Base-by-base conservation (phyloP, 2,329 filamentous ascomycete species). In the Phaeosphaeria sp. region DNA sequence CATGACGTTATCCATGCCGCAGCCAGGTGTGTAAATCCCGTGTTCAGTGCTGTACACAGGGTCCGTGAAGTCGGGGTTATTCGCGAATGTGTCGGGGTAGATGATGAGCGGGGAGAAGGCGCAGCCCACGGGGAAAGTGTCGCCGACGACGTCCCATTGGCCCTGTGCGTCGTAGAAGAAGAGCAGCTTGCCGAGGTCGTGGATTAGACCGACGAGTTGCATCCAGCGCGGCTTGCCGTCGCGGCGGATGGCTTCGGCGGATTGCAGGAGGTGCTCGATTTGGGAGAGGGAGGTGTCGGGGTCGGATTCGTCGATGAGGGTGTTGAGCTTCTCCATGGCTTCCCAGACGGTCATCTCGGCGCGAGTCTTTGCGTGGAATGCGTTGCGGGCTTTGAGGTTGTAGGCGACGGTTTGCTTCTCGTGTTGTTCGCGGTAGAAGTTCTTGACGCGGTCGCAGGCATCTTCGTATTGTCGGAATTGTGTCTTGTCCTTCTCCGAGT, bases 121-220 rank as follows among this genome's bases (percentile, higher is more conserved):
- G 76, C 89, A 92, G 68, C 91, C 91, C 43, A 93, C 89, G 46
- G 90, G 89, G 78, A 93, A 93, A 0, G 90, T 93, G 77, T 93
- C 91, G 56, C 93, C 93, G 24, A 97, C 93, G 2, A 96, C 92
- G 72, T 96, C 92, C 93, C 93, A 97, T 80, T 96, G 93, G 51
- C 92, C 92, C 70, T 89, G 81, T n/a, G 91, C 91, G 60, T 87
- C 91, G 80, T 91, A 91, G 80, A 92, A 91, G 82, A 89, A 91
- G 63, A 92, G 85, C 11, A 93, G 84, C 79, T 93, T 93, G 76
- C 91, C 91, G 1, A 93, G 83, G 73, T 93, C 91, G 78, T 93
- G 91, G 75, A 93, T 89, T 22, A 93, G 83, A 6, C 90, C 90
- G 0, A 87, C 89, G 25, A 92, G 79, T 79, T 92, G 89, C 88